Evolutionary conservation across 2,329 filamentous ascomycete species (phyloP).

Genomic region (Massarina eburnea): DNA sequence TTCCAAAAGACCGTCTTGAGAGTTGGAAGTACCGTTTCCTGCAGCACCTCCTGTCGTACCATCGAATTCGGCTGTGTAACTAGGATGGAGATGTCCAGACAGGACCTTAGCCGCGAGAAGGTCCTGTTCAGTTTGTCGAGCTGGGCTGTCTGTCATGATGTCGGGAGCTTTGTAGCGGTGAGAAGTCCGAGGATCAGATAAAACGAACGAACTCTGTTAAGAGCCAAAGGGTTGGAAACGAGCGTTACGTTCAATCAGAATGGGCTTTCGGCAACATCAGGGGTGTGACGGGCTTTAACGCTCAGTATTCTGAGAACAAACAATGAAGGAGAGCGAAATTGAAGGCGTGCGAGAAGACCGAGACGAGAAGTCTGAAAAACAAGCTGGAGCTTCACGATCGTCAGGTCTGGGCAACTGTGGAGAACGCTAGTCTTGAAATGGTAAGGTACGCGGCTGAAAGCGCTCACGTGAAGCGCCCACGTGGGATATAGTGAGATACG

Average conservation of each 20-base stretch:
- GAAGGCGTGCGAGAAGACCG: too few relatives aligned
- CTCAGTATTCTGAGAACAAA: too few relatives aligned
- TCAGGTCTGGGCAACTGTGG: conserved; percentile 9
- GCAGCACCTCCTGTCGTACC: conserved; percentile 26
- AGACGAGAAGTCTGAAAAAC: too few relatives aligned
- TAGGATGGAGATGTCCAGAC: conserved; percentile 45
- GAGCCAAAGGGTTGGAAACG: too few relatives aligned
- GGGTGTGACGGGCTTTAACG: too few relatives aligned
- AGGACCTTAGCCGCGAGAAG: conserved; percentile 41
- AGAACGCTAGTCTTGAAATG: conserved; percentile 7
- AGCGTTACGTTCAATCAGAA: too few relatives aligned
- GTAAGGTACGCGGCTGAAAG: background rate
- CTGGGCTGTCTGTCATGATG: conserved; percentile 37
- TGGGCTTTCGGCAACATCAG: too few relatives aligned
- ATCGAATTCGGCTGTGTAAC: conserved; percentile 49
- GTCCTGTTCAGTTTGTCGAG: conserved; percentile 28
- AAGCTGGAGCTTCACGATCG: conserved; percentile 17
- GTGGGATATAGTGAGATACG: background rate
- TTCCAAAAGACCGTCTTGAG: conserved; percentile 22
- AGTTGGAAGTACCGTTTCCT: conserved; percentile 28
- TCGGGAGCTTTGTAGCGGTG: background rate
- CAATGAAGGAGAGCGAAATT: too few relatives aligned
- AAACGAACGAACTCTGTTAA: too few relatives aligned
- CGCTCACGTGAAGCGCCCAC: conserved; percentile 10
- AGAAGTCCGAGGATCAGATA: background rate